Conservation (phyloP, 805 yeast species). For the Candida easanensis region DNA sequence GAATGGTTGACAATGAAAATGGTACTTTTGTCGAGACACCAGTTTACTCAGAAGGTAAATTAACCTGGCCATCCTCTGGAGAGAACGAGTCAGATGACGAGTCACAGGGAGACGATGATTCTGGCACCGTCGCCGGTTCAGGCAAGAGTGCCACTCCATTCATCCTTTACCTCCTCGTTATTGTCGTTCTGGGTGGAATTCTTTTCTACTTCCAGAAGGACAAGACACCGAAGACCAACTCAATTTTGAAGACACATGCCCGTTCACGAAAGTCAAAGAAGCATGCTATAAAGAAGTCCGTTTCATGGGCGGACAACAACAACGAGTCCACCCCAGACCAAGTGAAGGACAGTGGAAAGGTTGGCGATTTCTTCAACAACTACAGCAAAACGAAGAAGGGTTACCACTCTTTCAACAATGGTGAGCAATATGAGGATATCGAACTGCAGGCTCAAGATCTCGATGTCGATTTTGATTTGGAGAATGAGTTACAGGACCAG, state of each 20-base stretch:
- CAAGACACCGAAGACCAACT: constrained; percentile 16
- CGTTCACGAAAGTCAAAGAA: constrained; percentile 3
- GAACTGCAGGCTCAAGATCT: constrained; percentile 20
- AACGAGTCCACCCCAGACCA: constrained; percentile 18
- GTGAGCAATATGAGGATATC: constrained; percentile 20
- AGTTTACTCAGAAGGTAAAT: constrained; percentile 12
- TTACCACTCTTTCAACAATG: constrained; percentile 8
- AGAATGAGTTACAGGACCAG: constrained; percentile 9
- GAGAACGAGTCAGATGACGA: constrained; percentile 14
- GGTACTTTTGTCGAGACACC: constrained; percentile 26
- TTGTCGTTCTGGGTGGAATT: constrained; percentile 20
- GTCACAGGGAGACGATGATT: background rate
- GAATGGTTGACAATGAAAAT: constrained; percentile 15
- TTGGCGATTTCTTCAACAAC: constrained; percentile 24
- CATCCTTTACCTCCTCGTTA: constrained; percentile 20
- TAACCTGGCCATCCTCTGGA: no score
- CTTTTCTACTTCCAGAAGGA: constrained; percentile 20
- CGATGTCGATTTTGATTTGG: constrained; percentile 23
- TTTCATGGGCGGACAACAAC: constrained; percentile 37
- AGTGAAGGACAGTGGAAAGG: constrained; percentile 4
- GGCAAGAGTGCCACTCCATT: constrained; percentile 25
- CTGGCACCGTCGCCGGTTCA: constrained; percentile 1
- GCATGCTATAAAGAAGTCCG: constrained; percentile 28
- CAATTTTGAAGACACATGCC: constrained; percentile 20
- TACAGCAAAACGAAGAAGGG: constrained; percentile 16